These are phyloP conservation scores for Vitrella brassicaformis DNA, from an alignment of 73 alveolate species.

Conservation along the genomic window DNA sequence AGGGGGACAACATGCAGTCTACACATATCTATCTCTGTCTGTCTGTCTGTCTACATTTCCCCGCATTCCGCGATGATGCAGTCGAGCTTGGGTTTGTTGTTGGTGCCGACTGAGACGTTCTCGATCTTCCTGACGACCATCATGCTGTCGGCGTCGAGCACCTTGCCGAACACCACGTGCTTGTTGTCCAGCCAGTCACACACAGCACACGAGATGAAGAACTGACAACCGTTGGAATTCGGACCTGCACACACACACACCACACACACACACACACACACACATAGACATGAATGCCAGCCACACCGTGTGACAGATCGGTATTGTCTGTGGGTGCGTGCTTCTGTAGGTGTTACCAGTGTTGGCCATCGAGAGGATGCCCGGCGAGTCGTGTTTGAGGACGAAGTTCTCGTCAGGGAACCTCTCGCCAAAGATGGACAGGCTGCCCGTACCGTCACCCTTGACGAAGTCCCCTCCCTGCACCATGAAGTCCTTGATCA, in stretches of 20 bases:
- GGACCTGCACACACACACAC: too few relatives aligned
- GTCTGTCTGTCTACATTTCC: neutral
- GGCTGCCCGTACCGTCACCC: conserved; percentile 74
- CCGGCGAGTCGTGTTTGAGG: conserved; percentile 61
- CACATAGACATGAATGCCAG: too few relatives aligned
- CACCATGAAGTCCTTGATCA: conserved; percentile 64
- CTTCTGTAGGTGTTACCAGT: too few relatives aligned
- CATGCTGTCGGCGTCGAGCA: conserved; percentile 49
- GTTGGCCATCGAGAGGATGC: conserved; percentile 78
- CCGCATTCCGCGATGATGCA: neutral
- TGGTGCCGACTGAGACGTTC: conserved; percentile 46
- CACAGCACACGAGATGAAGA: conserved; percentile 74
- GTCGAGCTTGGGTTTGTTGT: conserved; percentile 38
- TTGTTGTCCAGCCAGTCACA: conserved; percentile 85
- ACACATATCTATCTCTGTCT: too few relatives aligned
- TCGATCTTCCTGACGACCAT: conserved; percentile 52
- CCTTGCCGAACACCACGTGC: conserved; percentile 92
- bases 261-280: too few relatives aligned
- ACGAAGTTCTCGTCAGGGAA: conserved; percentile 79
- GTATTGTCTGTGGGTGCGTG: too few relatives aligned
- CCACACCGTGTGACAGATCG: too few relatives aligned
- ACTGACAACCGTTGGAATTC: conserved; percentile 81
- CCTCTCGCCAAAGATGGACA: conserved; percentile 74
- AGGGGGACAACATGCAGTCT: too few relatives aligned
- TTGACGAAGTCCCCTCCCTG: conserved; percentile 74